A percentile compares a stretch with the other conserved stretches of the same genome.
Evolutionary conservation across 495 filamentous ascomycete genomes (phyloP).

Genomic region (Penicillium dipodomyicola): DNA sequence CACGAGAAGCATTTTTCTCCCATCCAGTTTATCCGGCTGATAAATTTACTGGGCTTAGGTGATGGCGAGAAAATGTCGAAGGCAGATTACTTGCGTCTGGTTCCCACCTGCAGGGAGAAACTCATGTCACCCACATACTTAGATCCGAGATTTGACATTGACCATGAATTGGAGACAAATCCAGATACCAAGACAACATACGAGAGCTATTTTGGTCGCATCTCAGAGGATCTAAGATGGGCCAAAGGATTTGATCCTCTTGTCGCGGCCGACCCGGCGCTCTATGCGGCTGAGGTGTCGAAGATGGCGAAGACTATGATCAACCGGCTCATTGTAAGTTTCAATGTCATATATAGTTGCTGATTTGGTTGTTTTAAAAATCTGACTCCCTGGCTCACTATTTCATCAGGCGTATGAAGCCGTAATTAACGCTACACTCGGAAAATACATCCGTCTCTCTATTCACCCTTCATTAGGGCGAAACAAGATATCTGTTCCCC

Average conservation of each 20-base stretch:
- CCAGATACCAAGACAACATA: constrained; percentile 9
- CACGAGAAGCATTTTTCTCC: constrained; percentile 4
- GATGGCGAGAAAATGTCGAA: constrained; percentile 9
- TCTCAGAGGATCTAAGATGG: constrained; percentile 13
- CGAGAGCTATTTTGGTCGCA: constrained; percentile 8
- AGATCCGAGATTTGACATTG: constrained; percentile 4
- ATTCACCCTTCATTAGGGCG: constrained; percentile 9
- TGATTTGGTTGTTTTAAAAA: not conserved
- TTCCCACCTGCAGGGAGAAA: constrained; percentile 8
- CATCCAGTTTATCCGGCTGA: constrained; percentile 5
- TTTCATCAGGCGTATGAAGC: constrained; percentile 8
- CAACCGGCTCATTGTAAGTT: constrained; percentile 8
- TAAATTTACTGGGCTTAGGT: constrained; percentile 1
- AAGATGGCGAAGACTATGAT: constrained; percentile 10
- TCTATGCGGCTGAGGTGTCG: constrained; percentile 6
- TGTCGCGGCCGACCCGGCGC: constrained; percentile 3
- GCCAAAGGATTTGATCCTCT: constrained; percentile 10
- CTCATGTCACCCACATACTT: constrained; percentile 11
- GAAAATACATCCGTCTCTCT: constrained; percentile 7
- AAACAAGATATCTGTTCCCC: constrained; percentile 11
- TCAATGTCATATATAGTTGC: not conserved
- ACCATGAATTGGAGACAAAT: constrained; percentile 7
- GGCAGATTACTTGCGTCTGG: constrained; percentile 7
- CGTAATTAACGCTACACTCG: constrained; percentile 1
- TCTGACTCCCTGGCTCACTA: not conserved